Evolutionary conservation across 306 rosid species (phyloP).

Genomic region (Trifolium pratense): DNA sequence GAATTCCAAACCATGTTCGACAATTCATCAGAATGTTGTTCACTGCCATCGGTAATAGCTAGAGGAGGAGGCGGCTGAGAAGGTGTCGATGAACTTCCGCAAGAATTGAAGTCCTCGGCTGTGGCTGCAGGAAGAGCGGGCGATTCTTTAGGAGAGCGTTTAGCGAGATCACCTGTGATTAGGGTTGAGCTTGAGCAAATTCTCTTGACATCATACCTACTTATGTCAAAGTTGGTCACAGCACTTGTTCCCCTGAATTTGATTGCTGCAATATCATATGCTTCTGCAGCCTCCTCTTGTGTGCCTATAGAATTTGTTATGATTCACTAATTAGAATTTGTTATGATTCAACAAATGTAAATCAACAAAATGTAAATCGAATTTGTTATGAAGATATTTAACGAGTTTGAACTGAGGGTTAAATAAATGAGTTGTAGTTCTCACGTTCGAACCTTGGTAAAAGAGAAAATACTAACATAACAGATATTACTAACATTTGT

Average conservation of each 20-base stretch:
- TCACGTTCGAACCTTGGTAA: no score
- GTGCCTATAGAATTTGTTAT: conserved; percentile 61
- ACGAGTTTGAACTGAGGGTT: no score
- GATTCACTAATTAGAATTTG: background rate
- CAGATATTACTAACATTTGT: no score
- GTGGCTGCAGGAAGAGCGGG: background rate
- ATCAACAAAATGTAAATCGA: no score
- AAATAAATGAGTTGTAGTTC: no score
- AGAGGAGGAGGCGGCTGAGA: conserved; percentile 61
- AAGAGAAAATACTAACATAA: no score
- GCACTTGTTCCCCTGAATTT: conserved; percentile 97
- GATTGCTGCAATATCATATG: conserved; percentile 98
- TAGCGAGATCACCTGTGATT: conserved; percentile 82
- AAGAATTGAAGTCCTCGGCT: conserved; percentile 51
- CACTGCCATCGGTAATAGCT: conserved; percentile 52
- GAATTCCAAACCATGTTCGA: conserved; percentile 76
- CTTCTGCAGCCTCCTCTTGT: conserved; percentile 99
- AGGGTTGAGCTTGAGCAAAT: conserved; percentile 97
- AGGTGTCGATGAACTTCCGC: conserved; percentile 47
- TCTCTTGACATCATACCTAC: conserved; percentile 94
- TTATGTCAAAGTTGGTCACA: conserved; percentile 92
- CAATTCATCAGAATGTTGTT: conserved; percentile 59
- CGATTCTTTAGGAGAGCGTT: conserved; percentile 63
- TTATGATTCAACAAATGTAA: no score
- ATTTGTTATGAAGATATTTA: no score